Conservation (phyloP, 129 eudicot genomes). For the Flaveria ramosissima region DNA sequence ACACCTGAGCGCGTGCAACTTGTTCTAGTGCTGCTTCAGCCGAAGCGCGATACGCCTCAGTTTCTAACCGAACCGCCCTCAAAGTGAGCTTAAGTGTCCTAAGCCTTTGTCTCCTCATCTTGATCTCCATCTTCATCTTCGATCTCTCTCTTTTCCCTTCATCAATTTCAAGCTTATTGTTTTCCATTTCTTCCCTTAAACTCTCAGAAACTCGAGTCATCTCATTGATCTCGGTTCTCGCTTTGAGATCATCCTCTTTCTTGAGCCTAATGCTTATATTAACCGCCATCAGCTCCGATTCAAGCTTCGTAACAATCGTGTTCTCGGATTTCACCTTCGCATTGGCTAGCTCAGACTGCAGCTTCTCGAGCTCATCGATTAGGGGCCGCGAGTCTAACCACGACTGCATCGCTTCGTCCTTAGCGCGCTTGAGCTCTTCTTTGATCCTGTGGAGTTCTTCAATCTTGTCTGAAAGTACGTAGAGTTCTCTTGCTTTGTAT, state of each 20-base stretch:
- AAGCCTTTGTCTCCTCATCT: conserved; percentile 54
- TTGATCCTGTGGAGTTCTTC: conserved; percentile 47
- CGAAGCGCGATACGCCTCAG: conserved; percentile 51
- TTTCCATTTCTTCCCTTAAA: conserved; percentile 49
- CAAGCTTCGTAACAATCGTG: conserved; percentile 38
- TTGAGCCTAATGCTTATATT: conserved; percentile 37
- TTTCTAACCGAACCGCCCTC: conserved; percentile 54
- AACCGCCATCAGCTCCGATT: conserved; percentile 50
- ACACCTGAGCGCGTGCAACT: conserved; percentile 18
- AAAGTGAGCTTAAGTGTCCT: conserved; percentile 44
- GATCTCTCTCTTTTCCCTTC: conserved; percentile 41
- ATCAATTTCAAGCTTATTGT: conserved; percentile 36
- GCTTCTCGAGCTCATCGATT: conserved; percentile 58
- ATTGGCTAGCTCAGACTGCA: conserved; percentile 37
- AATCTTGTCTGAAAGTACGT: conserved; percentile 40
- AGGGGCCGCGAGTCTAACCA: conserved; percentile 61
- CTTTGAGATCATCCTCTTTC: conserved; percentile 51
- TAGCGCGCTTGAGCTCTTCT: conserved; percentile 56
- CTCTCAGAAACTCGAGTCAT: conserved; percentile 38
- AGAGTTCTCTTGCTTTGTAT: conserved; percentile 37
- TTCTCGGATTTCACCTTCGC: conserved; percentile 34
- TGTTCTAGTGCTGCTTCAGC: conserved; percentile 47
- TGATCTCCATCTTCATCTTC: conserved; percentile 41
- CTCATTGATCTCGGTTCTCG: conserved; percentile 37
- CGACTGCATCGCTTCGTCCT: conserved; percentile 59